These are phyloP conservation scores for Litsea cubeba DNA, from an alignment of 164 flowering plant genomes.

Conservation along the genomic window DNA sequence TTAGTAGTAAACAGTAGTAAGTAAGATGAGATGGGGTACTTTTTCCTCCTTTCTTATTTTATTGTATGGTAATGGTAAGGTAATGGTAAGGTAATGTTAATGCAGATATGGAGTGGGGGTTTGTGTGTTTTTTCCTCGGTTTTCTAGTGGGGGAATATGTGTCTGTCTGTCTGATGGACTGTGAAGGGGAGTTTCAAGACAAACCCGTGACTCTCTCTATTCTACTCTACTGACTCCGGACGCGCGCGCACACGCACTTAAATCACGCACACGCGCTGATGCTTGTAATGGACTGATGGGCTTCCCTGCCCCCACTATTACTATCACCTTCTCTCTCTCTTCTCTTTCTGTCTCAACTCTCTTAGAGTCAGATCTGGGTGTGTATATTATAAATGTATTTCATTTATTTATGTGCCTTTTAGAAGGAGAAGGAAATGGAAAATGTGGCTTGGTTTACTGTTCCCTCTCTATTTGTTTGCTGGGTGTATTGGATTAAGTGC, in stretches of 20 bases:
- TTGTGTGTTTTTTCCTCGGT: constrained; percentile 36
- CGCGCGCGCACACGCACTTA: constrained; percentile 23
- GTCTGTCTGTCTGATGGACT: constrained; percentile 74
- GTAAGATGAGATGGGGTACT: neutral
- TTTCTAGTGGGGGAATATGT: constrained; percentile 72
- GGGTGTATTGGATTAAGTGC: too few relatives aligned
- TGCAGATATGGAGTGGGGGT: neutral
- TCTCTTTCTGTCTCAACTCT: neutral
- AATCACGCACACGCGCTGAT: constrained; percentile 2
- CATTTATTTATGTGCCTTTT: too few relatives aligned
- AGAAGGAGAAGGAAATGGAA: too few relatives aligned
- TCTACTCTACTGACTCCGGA: constrained; percentile 5
- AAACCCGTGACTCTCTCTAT: constrained; percentile 78
- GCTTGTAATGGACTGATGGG: too few relatives aligned
- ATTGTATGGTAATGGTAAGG: too few relatives aligned
- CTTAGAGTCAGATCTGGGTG: too few relatives aligned
- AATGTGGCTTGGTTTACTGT: too few relatives aligned
- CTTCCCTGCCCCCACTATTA: too few relatives aligned
- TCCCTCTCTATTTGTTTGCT: too few relatives aligned
- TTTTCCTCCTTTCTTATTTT: neutral
- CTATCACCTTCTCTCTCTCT: too few relatives aligned
- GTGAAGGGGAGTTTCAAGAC: constrained; percentile 73
- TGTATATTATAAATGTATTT: too few relatives aligned
- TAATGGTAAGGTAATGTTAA: too few relatives aligned
- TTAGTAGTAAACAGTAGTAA: neutral